Base-by-base conservation (phyloP, 805 yeast genomes). In the Candida adriatica region DNA sequence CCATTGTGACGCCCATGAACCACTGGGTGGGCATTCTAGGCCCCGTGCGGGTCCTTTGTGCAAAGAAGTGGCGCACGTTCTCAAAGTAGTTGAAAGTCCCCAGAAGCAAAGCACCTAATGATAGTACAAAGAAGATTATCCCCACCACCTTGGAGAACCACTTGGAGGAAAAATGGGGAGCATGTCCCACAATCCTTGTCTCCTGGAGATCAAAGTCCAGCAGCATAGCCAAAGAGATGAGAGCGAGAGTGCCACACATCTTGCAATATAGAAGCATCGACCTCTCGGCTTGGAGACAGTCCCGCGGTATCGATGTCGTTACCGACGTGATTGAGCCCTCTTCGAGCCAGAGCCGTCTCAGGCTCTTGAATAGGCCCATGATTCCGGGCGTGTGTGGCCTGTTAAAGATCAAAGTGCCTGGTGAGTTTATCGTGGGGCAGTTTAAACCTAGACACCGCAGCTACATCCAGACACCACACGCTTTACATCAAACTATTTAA, bases 211-310 rank as follows among this genome's bases (percentile, higher is more conserved):
- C 32, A 13, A 37, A 38, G 24, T 51, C 46, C 5, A 43, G n/a
- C 10, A 48, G 15, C 21, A 49, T 33, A 1, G 48, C 43, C 15
- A 51, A 18, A 8, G 49, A 41, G 22, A 43, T 18, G 8, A 49
- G 21, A 2, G 45, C 39, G 2, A 51, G 35, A 0, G 35, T 27
- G 0, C 45, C 45, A 2, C 49, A 36, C 8, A 48, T 38, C 24
- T 49, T 49, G 38, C 45, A 44, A 18, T 39, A 35, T 14, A 43
- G 42, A 6, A 51, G 35, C 8, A 49, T 16, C 0, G 53, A 41
- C 10, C 54, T 30, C 26, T 51, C 55, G 3, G 49, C 49, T 27
- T 51, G 55, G 5, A 51, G 31, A 31, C 54, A 48, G 34, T 51
- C 55, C 16, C 54, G 37, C 1, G 55, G 51, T 0, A 49, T 30